Conservation (phyloP, 805 yeast species). For the Kodamaea neixiangensis region DNA sequence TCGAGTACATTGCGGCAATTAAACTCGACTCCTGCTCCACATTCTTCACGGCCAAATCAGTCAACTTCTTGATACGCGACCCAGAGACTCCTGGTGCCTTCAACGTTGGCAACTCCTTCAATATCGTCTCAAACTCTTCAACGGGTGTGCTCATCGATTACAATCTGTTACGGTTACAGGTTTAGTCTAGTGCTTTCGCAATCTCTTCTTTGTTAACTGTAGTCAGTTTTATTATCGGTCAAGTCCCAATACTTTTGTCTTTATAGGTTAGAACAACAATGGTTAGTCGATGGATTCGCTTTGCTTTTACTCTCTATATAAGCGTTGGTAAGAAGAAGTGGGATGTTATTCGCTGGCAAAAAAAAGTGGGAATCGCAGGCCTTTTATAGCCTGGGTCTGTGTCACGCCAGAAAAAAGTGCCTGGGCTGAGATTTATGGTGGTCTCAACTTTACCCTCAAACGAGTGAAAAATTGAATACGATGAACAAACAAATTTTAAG, state of each 20-base stretch:
- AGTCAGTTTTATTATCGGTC: neutral
- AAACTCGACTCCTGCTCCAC: conserved; percentile 58
- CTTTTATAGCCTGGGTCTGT: conserved; percentile 4
- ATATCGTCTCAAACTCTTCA: conserved; percentile 49
- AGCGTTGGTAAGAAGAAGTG: conserved; percentile 6
- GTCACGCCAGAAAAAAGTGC: neutral
- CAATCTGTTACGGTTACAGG: conserved; percentile 2
- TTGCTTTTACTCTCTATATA: conserved; percentile 4
- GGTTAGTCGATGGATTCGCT: neutral
- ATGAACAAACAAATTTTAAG: neutral
- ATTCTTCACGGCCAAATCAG: conserved; percentile 73
- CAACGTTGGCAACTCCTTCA: conserved; percentile 54
- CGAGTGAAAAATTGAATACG: conserved; percentile 3
- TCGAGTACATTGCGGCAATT: conserved; percentile 58
- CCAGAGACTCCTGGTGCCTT: conserved; percentile 95
- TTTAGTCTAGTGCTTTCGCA: neutral
- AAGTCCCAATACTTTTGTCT: neutral
- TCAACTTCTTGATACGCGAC: conserved; percentile 84
- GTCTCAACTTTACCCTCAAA: neutral
- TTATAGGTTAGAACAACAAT: neutral
- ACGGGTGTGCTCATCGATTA: conserved; percentile 35
- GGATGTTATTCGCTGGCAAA: neutral
- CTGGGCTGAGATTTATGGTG: neutral
- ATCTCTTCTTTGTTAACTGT: neutral
- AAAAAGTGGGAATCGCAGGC: neutral